Conservation (phyloP, 345 rosid genomes). For the Erysimum cheiranthoides region DNA sequence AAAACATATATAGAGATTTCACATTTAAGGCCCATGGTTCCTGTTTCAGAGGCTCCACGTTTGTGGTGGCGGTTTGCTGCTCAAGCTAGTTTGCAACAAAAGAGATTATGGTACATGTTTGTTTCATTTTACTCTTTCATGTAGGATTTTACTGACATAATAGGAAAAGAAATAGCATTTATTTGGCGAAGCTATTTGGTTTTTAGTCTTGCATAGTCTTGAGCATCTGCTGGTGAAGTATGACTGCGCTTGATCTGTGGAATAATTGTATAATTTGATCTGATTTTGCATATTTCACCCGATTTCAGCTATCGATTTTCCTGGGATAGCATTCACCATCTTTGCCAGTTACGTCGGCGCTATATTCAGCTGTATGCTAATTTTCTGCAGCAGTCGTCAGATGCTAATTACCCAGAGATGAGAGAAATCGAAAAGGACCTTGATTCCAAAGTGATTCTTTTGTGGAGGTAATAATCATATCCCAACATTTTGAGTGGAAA, state of each 20-base stretch:
- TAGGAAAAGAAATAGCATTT: constrained; percentile 25
- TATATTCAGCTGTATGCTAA: constrained; percentile 88
- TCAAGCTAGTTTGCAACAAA: constrained; percentile 86
- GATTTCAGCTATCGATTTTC: constrained; percentile 78
- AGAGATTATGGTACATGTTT: constrained; percentile 75
- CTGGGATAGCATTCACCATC: constrained; percentile 82
- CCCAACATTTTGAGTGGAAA: constrained; percentile 25
- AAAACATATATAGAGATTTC: constrained; percentile 81
- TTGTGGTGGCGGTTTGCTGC: constrained; percentile 97
- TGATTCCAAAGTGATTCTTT: constrained; percentile 89
- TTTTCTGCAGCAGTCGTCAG: constrained; percentile 72
- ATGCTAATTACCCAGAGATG: constrained; percentile 57
- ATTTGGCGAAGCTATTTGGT: constrained; percentile 16
- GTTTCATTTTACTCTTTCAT: constrained; percentile 32
- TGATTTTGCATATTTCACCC: constrained; percentile 34
- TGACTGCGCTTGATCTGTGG: neutral
- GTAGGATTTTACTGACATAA: constrained; percentile 25
- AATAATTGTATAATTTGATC: constrained; percentile 38
- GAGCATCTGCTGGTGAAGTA: constrained; percentile 9
- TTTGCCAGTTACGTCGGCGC: constrained; percentile 84
- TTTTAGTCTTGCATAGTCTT: constrained; percentile 30
- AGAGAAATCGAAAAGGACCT: constrained; percentile 94
- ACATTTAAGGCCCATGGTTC: constrained; percentile 84
- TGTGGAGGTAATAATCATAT: constrained; percentile 79
- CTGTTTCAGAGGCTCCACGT: constrained; percentile 65